Base-by-base conservation (phyloP, 768 basidiomycete species). In the Lactifluus pinguis region DNA sequence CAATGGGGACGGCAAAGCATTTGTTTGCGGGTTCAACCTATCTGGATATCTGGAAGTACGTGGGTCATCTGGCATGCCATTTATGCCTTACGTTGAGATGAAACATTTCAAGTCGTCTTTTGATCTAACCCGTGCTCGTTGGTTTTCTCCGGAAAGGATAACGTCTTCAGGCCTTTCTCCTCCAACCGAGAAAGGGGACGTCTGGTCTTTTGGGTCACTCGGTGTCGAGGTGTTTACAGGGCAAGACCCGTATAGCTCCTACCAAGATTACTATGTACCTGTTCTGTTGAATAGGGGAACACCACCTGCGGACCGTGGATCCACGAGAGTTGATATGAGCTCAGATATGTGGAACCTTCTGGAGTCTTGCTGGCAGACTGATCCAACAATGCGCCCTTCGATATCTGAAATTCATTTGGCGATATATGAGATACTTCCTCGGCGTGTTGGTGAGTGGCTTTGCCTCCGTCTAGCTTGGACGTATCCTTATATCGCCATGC, bases 21-120 rank as follows among this genome's bases (percentile, higher is more conserved):
- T 72, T 39, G 69, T 81, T 7, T 74, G 76, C 21, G 79, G 79
- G 60, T 81, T 80, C 65, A 77, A 77, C 21, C 63, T 80, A 30
- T 76, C 77, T 48, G 49, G 25, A 47, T 57, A 47, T 34, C 30
- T 39, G 11, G 57, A 41, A 4, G 60, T 57, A 53, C 19, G 50
- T 57, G 9, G 19, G 13, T 42, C 19, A 14, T 25, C 15, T 48
- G 39, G 7, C 44, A 19, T 14, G 47, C 5, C 17, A 11, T 38
- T 38, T 25, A 2, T 30, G 14, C n/a, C 19, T 48, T 25, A 50
- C 55, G 45, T 48, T 36, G 19, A 57, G 39, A 15, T 21, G 14
- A 7, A 50, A 19, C 7, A 13, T 13, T 72, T 52, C 47, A 25
- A 59, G 57, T 42, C 71, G 47, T 68, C 75, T 39, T 61, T 74